Evolutionary conservation across 2,329 filamentous ascomycete genomes (phyloP), one percentile per base, ranked within the genome.

Genomic region (Leptographium radiaticola): DNA sequence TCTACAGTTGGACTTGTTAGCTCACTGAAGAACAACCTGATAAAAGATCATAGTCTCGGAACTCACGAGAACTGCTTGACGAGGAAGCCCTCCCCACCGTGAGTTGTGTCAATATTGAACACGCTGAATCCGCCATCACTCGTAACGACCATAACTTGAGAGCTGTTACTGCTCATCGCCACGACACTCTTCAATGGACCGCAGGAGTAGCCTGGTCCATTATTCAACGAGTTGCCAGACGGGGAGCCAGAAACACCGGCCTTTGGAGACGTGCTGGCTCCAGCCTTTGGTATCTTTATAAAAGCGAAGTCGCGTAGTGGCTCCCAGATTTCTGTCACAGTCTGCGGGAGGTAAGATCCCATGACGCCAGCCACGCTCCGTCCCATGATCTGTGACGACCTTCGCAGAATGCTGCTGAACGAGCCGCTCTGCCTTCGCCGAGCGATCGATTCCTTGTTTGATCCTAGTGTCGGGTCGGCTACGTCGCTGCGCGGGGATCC

Each of bases 291-390:
- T 49, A 98, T 80, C 66, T 93, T 95, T 64, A 97, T 90, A 76
- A 88, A 97, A 1, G 93, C 93, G 70, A 98, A 98, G 68, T 98
- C 93, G 53, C 93, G 81, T 56, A 86, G 75, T 0, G 93, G 93
- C 63, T 98, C 93, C 90, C 90, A 97, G 77, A 97, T 96, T 69
- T 97, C 91, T 1, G 91, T 91, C 6, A 98, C 89, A 1, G 90
- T 91, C 63, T 87, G 87, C 0, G 93, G 93, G 2, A 98, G 74
- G 66, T 98, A 98, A 0, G 88, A 89, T 6, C 90, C 90, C 36
- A 96, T 85, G 9, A 89, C 89, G 6, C 88, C 87, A 18, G 88
- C 91, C 56, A 98, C 85, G 30, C 86, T 87, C 58, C 87, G 89
- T 42, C 89, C 87, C 67, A 97, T 91, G 55, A 91, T 87, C 65